Conservation (phyloP, 345 rosid genomes). For the Turnera subulata region DNA sequence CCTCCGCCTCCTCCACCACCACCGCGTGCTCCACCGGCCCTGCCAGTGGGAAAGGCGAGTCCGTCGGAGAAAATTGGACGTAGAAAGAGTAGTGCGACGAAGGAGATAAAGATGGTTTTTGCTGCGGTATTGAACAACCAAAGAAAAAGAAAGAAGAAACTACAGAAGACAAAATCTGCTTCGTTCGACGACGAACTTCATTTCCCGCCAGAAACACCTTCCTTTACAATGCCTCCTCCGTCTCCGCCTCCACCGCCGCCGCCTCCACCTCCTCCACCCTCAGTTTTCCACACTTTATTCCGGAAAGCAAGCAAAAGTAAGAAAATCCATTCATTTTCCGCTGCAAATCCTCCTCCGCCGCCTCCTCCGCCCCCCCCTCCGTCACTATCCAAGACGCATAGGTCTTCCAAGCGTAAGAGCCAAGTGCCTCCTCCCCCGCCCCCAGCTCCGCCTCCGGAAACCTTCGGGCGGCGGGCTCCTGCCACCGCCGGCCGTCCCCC, state of each 20-base stretch:
- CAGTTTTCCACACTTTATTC: constrained; percentile 59
- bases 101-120: constrained; percentile 68
- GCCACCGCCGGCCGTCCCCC: constrained; percentile 52
- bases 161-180: constrained; percentile 33
- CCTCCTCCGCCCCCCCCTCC: constrained; percentile 24
- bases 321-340: constrained; percentile 47
- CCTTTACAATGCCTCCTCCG: constrained; percentile 36
- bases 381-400: constrained; percentile 7
- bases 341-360: constrained; percentile 48
- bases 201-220: constrained; percentile 15
- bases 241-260: constrained; percentile 70
- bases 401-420: constrained; percentile 14
- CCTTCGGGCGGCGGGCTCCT: constrained; percentile 13
- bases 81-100: constrained; percentile 59
- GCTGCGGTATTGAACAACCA: constrained; percentile 48
- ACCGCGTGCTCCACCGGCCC: constrained; percentile 30
- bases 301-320: constrained; percentile 55
- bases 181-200: constrained; percentile 12
- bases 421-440: constrained; percentile 14
- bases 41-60: constrained; percentile 5
- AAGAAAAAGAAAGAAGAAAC: constrained; percentile 61
- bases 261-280: constrained; percentile 60
- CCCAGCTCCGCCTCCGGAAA: constrained; percentile 24
- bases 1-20: constrained; percentile 36
- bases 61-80: constrained; percentile 40